Conservation (phyloP, 208 protist species). For the Leishmania amazonensis region DNA sequence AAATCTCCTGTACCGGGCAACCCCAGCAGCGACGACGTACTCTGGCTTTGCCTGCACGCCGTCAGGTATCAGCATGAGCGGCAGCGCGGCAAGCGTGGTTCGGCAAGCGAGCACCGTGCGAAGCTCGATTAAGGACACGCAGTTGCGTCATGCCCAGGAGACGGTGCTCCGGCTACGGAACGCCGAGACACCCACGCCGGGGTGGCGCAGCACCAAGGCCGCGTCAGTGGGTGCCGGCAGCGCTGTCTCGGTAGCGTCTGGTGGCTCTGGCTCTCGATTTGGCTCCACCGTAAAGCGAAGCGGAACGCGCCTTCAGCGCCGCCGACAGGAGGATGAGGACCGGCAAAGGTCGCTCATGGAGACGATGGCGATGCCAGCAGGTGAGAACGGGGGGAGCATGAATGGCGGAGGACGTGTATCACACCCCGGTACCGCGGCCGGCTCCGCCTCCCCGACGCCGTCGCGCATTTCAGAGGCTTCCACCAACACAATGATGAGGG, state of each 20-base stretch:
- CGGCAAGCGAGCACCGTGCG: slow-evolving; percentile 8
- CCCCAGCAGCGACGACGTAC: not conserved
- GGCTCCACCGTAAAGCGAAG: slow-evolving; percentile 29
- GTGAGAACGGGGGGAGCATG: slow-evolving; percentile 6
- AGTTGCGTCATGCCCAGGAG: slow-evolving; percentile 27
- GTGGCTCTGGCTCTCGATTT: slow-evolving; percentile 13
- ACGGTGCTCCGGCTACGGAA: slow-evolving; percentile 27
- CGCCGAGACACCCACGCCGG: slow-evolving; percentile 20
- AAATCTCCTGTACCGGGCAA: slow-evolving; percentile 58
- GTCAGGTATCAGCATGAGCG: slow-evolving; percentile 14
- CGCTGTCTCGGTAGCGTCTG: slow-evolving; percentile 6
- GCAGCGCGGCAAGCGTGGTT: slow-evolving; percentile 3
- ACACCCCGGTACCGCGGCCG: not conserved
- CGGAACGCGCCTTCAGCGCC: slow-evolving; percentile 15
- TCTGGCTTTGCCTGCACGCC: slow-evolving; percentile 14
- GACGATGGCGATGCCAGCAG: slow-evolving; percentile 17
- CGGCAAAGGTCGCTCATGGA: slow-evolving; percentile 17
- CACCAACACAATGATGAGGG: slow-evolving; percentile 7
- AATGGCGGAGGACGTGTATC: slow-evolving; percentile 4
- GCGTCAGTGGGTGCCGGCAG: slow-evolving; percentile 5
- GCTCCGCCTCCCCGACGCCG: slow-evolving; percentile 24
- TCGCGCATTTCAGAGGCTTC: slow-evolving; percentile 30
- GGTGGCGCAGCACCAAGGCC: slow-evolving; percentile 14
- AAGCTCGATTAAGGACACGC: slow-evolving; percentile 19
- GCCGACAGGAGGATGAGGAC: slow-evolving; percentile 14